These are phyloP conservation scores for Coprinellus aureogranulatus DNA, from an alignment of 768 basidiomycete species.

Conservation along the genomic window DNA sequence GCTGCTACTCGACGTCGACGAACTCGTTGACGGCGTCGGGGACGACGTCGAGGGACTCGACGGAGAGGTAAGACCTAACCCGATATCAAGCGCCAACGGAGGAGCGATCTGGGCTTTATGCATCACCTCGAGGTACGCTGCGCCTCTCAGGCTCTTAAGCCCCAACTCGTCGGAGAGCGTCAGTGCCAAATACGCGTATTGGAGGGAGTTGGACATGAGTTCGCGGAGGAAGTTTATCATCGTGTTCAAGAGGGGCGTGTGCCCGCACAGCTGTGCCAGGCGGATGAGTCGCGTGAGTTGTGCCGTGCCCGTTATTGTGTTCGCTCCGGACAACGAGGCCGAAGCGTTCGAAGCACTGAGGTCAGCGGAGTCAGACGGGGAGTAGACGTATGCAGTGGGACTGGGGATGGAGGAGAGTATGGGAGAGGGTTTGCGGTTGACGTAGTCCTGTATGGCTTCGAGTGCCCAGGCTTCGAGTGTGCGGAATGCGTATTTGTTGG, in stretches of 20 bases:
- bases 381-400: constrained; percentile 33
- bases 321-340: constrained; percentile 2
- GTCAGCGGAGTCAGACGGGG: constrained; percentile 14
- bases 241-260: constrained; percentile 56
- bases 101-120: constrained; percentile 52
- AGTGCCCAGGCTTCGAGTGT: constrained; percentile 73
- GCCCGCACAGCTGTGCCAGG: constrained; percentile 66
- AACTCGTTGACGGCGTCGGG: not conserved
- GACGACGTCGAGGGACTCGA: not conserved
- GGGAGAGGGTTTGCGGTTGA: constrained; percentile 55
- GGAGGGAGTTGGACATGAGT: constrained; percentile 59
- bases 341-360: constrained; percentile 10
- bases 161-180: constrained; percentile 68
- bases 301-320: constrained; percentile 38
- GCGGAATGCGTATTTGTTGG: constrained; percentile 76
- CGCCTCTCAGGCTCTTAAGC: constrained; percentile 56
- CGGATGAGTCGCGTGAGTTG: constrained; percentile 60
- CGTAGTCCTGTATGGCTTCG: constrained; percentile 67
- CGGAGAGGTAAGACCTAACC: constrained; percentile 16
- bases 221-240: constrained; percentile 58
- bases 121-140: constrained; percentile 74
- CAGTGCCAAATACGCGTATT: constrained; percentile 73
- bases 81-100: constrained; percentile 30
- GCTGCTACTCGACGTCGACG: not conserved
- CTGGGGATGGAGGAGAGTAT: constrained; percentile 42